phyloP scores from a whole-genome alignment of 1,139 yeast genomes.

The Wickerhamomyces sp. region DNA sequence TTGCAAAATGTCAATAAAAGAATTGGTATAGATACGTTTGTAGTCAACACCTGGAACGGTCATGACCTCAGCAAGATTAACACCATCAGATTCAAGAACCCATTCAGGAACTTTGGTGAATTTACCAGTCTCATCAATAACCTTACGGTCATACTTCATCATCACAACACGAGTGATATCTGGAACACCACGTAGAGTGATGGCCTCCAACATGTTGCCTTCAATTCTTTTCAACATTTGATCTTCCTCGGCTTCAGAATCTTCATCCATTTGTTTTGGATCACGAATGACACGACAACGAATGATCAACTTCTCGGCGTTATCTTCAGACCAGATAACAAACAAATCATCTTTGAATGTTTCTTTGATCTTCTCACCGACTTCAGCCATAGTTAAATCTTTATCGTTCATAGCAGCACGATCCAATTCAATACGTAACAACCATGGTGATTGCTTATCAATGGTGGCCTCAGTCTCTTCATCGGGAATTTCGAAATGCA shows the following conservation, averaged over 20 bases:
- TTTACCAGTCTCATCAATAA: constrained; percentile 82
- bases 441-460: constrained; percentile 96
- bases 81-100: constrained; percentile 99
- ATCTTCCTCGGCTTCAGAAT: constrained; percentile 94
- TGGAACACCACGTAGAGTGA: constrained; percentile 92
- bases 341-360: constrained; percentile 93
- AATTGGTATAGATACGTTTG: constrained; percentile 85
- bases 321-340: constrained; percentile 99
- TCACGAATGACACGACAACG: constrained; percentile 99
- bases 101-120: constrained; percentile 88
- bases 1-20: constrained; percentile 90
- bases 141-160: constrained; percentile 85
- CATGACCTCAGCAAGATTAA: constrained; percentile 92
- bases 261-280: constrained; percentile 89
- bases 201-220: constrained; percentile 92
- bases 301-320: constrained; percentile 91
- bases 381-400: constrained; percentile 97
- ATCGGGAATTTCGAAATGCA: constrained; percentile 96
- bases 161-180: constrained; percentile 79
- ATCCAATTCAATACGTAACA: constrained; percentile 90
- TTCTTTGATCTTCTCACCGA: constrained; percentile 91
- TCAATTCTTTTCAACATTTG: constrained; percentile 93
- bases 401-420: constrained; percentile 99
- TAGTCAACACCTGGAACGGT: constrained; percentile 94
- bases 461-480: constrained; percentile 92